Percentiles rank a stretch among this genome's conserved stretches.
phyloP scores from a whole-genome alignment of 2,329 filamentous ascomycete genomes.

The Diaporthe sp. region DNA sequence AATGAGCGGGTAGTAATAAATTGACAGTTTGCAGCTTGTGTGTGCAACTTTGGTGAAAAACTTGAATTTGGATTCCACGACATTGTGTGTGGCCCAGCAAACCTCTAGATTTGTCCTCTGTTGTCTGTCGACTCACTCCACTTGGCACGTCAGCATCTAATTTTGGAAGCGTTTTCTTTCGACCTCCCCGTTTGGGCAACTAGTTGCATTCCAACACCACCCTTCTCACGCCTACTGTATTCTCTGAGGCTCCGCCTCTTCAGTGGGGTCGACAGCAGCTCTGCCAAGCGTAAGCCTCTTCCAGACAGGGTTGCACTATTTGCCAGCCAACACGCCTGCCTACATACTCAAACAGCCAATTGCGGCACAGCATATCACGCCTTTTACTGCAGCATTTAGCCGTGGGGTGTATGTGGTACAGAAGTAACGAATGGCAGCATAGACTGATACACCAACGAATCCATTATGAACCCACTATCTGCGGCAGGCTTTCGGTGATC shows the following conservation, averaged over 20 bases:
- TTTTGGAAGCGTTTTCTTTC: neutral
- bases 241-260: neutral
- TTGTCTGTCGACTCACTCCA: neutral
- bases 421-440: slow-evolving; percentile 20
- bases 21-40: neutral
- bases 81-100: neutral
- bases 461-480: slow-evolving; percentile 1
- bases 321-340: slow-evolving; percentile 1
- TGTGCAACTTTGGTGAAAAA: neutral
- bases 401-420: neutral
- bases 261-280: neutral
- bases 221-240: neutral
- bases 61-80: neutral
- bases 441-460: slow-evolving; percentile 6
- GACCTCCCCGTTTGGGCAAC: neutral
- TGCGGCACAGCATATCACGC: neutral
- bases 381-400: neutral
- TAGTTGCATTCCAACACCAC: neutral
- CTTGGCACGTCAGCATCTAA: neutral
- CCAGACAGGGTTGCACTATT: neutral
- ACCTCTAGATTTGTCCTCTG: neutral
- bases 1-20: neutral
- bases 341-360: neutral
- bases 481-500: neutral
- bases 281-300: slow-evolving; percentile 28